Evolutionary conservation across 768 basidiomycete species (phyloP), one percentile per base, ranked within the genome.

Genomic region (Boletus rubroflammeus): DNA sequence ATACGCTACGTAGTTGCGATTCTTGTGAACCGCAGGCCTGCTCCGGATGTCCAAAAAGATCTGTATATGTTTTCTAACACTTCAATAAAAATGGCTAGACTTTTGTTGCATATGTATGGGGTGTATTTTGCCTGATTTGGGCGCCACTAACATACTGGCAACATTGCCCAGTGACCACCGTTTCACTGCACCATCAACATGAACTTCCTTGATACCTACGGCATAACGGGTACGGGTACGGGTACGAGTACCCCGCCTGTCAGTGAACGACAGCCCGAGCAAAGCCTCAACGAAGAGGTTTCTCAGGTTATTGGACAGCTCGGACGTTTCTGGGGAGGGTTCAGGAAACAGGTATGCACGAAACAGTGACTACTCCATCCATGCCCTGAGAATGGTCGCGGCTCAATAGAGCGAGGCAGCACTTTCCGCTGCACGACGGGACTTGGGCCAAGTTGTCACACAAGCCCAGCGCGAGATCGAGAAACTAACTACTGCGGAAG

Each of bases 291-390:
- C 64, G 88, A 95, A 64, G 93, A 97, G 69, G 90, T 97, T 14
- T 80, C 80, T 2, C 87, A 96, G 63, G 93, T 93, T 23, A 83
- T 95, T 39, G 90, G 90, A n/a, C 87, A 91, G 63, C 75, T 96
- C 13, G 84, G 86, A 28, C 78, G 86, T 48, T 86, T 93, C 66
- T 97, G 94, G 94, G 92, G 92, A 42, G 89, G 91, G 29, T 88
- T 95, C 65, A 83, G 85, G 76, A 90, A 88, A 69, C 93, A 94
- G 84, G 93, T 84, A 61, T 59, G 83, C 64, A 46, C 5, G n/a
- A 41, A 46, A 28, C 15, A 11, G 13, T 19, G 26, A 21, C 46
- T 29, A 9, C 36, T 43, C 15, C 15, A 19, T 26, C 41, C n/a
- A 19, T 42, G 19, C 9, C 6, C 48, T 49, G 31, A 54, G 38